Evolutionary conservation across 2,329 filamentous ascomycete species (phyloP).

Genomic region (Pseudogymnoascus verrucosus): DNA sequence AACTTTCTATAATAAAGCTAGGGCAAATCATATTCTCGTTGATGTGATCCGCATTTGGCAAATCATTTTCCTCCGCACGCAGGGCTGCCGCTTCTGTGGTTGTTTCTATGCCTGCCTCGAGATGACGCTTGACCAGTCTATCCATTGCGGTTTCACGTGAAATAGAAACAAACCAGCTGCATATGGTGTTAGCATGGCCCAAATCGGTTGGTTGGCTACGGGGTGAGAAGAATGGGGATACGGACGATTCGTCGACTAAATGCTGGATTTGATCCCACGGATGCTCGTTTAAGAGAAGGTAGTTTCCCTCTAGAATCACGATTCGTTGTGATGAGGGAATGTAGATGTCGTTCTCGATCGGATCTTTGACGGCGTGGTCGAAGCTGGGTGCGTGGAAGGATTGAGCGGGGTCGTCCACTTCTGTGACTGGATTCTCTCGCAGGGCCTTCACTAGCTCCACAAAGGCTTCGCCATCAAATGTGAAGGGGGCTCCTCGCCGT

Average conservation of each 20-base stretch:
- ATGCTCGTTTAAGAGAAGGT: conserved; percentile 37
- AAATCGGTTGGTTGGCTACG: not conserved
- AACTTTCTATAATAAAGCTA: conserved; percentile 22
- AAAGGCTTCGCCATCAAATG: conserved; percentile 25
- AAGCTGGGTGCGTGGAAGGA: conserved; percentile 35
- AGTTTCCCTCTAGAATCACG: conserved; percentile 46
- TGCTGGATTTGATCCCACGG: conserved; percentile 38
- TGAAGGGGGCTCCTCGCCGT: conserved; percentile 27
- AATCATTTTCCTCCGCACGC: conserved; percentile 25
- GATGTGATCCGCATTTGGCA: conserved; percentile 26
- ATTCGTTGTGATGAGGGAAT: conserved; percentile 35
- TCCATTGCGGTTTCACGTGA: conserved; percentile 18
- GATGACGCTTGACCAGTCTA: conserved; percentile 22
- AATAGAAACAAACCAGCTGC: conserved; percentile 27
- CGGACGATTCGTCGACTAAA: conserved; percentile 37
- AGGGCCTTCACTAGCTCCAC: conserved; percentile 18
- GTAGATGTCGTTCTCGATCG: conserved; percentile 37
- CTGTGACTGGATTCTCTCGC: conserved; percentile 22
- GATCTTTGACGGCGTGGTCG: conserved; percentile 43
- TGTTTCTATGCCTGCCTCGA: conserved; percentile 25
- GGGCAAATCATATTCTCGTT: conserved; percentile 21
- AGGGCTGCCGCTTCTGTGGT: conserved; percentile 19
- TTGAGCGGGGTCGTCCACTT: not conserved
- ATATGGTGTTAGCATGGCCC: not conserved
- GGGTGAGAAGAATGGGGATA: not conserved